Evolutionary conservation across 345 rosid genomes (phyloP).

Genomic region (Gossypium bickii): DNA sequence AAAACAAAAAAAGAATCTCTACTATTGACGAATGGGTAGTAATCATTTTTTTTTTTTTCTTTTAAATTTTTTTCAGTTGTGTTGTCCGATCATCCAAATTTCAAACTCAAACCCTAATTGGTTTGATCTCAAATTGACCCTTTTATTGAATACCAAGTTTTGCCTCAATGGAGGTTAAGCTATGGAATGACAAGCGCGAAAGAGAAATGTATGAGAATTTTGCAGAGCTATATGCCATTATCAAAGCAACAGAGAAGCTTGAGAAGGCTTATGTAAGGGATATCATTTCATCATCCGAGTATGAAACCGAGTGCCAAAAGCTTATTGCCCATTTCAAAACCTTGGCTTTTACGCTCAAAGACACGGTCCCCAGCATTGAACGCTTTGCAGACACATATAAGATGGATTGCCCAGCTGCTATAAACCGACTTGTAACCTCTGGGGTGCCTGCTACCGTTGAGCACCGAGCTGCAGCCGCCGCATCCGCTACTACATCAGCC

Average conservation of each 20-base stretch:
- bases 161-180: conserved; percentile 77
- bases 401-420: conserved; percentile 92
- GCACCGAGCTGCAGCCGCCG: conserved; percentile 66
- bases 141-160: background rate
- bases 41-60: background rate
- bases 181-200: conserved; percentile 95
- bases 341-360: conserved; percentile 66
- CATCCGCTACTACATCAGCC: conserved; percentile 67
- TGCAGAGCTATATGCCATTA: conserved; percentile 90
- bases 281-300: conserved; percentile 62
- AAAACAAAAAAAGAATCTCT: background rate
- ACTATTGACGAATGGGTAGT: background rate
- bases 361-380: conserved; percentile 73
- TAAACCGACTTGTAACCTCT: conserved; percentile 74
- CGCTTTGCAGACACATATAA: conserved; percentile 89
- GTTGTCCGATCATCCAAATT: conserved; percentile 66
- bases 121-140: background rate
- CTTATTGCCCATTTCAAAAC: conserved; percentile 94
- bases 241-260: conserved; percentile 94
- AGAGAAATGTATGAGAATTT: conserved; percentile 97
- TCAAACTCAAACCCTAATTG: background rate
- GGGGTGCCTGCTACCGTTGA: conserved; percentile 97
- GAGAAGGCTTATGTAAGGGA: conserved; percentile 91
- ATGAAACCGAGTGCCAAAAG: conserved; percentile 83
- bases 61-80: conserved; percentile 24